Base-by-base conservation (phyloP, 306 rosid species). In the Acmispon strigosus region DNA sequence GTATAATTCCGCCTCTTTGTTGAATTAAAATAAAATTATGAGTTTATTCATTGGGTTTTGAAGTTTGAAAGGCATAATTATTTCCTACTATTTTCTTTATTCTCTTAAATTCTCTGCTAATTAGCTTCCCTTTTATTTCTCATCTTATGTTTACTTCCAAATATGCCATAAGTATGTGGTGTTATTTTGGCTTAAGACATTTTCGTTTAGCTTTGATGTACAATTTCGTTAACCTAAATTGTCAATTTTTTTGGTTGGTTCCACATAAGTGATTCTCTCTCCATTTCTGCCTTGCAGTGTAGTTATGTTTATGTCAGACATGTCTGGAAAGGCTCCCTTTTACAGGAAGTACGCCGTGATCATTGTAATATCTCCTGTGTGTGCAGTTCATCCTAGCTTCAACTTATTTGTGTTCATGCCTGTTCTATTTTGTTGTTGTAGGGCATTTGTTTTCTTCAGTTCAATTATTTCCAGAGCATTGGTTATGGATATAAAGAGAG, bases 361-460 rank as follows among this genome's bases (percentile, higher is more conserved):
- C 49, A 43, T 76, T 80, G 47, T 68, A 71, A 56, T 27, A 27
- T 47, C 37, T 77, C 39, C 29, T 56, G 13, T 66, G 34, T 10
- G 11, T 41, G 36, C 8, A 37, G 66, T 63, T 73, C 62, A 22
- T 76, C 15, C 55, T 32, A 58, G 22, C 62, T 56, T 66, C 67
- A 66, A 57, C 36, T 15, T 62, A 8, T 48, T 58, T 76, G 57
- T 49, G 70, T 70, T 76, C 24, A 66, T 66, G 52, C 55, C 66
- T 47, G 37, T 24, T 59, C 45, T 75, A 52, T 57, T 69, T 66
- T 76, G 69, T 82, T 73, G 52, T 74, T 90, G 85, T 70, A 94
- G 97, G 92, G 96, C 97, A 53, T 90, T 94, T 85, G 90, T 94
- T 76, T 94, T 94, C 90, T 91, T 94, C 81, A 90, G 97, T 76